These are phyloP conservation scores for Capsella bursapastoris DNA, from an alignment of 345 rosid genomes.

Conservation along the genomic window DNA sequence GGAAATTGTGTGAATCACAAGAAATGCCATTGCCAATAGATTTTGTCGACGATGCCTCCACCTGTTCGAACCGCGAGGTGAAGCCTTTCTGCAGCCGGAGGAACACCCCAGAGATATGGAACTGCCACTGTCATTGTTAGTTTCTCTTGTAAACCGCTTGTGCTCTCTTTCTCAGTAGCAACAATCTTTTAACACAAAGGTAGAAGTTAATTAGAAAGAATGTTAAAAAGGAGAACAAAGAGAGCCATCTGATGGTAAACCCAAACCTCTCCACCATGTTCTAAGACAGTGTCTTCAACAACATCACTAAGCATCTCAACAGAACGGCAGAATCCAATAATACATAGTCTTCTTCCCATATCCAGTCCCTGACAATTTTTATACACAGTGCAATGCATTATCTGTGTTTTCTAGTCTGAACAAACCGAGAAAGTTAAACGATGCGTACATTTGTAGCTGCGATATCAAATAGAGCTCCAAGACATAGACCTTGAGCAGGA, in stretches of 20 bases:
- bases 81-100: slow-evolving; percentile 93
- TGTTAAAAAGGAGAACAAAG: not conserved
- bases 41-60: slow-evolving; percentile 93
- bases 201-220: not conserved
- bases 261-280: slow-evolving; percentile 92
- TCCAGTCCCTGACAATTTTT: slow-evolving; percentile 72
- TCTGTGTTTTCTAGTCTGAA: not conserved
- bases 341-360: slow-evolving; percentile 91
- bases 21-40: slow-evolving; percentile 95
- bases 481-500: slow-evolving; percentile 78
- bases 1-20: slow-evolving; percentile 45
- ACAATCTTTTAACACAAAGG: slow-evolving; percentile 56
- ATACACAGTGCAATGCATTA: slow-evolving; percentile 6
- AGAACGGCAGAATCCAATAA: slow-evolving; percentile 93
- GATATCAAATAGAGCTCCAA: slow-evolving; percentile 88
- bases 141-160: slow-evolving; percentile 87
- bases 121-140: slow-evolving; percentile 90
- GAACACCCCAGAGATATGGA: slow-evolving; percentile 96
- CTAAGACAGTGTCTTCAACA: slow-evolving; percentile 88
- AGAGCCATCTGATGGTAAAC: not conserved
- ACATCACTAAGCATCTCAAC: slow-evolving; percentile 97
- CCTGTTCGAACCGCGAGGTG: slow-evolving; percentile 89
- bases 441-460: slow-evolving; percentile 86
- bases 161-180: slow-evolving; percentile 75
- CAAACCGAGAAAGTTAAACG: not conserved